Evolutionary conservation across 129 eudicot genomes (phyloP).

Genomic region (Cynara cardunculus): DNA sequence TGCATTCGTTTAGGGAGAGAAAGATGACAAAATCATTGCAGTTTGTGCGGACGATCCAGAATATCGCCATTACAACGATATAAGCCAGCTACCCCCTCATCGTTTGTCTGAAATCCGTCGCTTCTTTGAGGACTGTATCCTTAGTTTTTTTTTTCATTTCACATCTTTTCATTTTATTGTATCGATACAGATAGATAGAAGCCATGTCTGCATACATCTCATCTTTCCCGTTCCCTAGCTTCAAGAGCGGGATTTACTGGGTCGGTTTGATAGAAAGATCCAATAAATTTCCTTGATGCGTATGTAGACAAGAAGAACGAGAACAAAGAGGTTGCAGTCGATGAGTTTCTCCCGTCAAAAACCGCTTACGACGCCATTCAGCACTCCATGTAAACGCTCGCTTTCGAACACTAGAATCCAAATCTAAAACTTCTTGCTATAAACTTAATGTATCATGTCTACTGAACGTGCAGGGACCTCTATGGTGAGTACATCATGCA

Average conservation of each 20-base stretch:
- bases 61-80: slow-evolving; percentile 66
- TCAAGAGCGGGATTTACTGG: not conserved
- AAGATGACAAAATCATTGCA: slow-evolving; percentile 89
- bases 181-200: not conserved
- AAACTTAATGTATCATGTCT: no score
- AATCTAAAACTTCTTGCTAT: not conserved
- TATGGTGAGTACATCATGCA: slow-evolving; percentile 84
- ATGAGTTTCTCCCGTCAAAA: slow-evolving; percentile 69
- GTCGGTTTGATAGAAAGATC: not conserved
- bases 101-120: slow-evolving; percentile 89
- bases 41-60: slow-evolving; percentile 99
- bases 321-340: slow-evolving; percentile 88
- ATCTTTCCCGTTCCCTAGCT: not conserved
- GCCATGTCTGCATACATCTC: not conserved
- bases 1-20: slow-evolving; percentile 59
- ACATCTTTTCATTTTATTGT: not conserved
- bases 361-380: slow-evolving; percentile 77
- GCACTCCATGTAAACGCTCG: slow-evolving; percentile 72
- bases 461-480: slow-evolving; percentile 61
- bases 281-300: slow-evolving; percentile 29
- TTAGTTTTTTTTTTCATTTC: slow-evolving; percentile 8
- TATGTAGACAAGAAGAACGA: slow-evolving; percentile 76
- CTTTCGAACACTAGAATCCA: not conserved
- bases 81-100: slow-evolving; percentile 84
- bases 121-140: slow-evolving; percentile 94